A percentile compares a stretch with the other conserved stretches of the same genome.
These are phyloP conservation scores for Lyophyllum shimeji DNA, from an alignment of 768 basidiomycete species.

Conservation along the genomic window DNA sequence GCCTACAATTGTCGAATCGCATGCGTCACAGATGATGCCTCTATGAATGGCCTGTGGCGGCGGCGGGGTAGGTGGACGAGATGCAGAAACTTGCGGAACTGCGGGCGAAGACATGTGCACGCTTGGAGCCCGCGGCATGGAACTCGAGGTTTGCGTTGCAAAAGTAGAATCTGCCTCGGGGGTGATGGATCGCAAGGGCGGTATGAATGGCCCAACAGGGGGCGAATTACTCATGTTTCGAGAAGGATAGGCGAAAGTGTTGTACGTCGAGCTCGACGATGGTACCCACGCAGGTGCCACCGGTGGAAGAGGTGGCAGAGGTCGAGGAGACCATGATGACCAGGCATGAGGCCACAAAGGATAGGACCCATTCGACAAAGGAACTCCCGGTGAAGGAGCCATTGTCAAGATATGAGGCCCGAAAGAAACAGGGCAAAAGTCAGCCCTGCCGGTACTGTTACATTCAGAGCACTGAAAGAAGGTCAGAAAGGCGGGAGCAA, in stretches of 20 bases:
- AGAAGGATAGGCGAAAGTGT: neutral
- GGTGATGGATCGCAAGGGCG: neutral
- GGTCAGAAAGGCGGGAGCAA: neutral
- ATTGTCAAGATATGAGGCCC: constrained; percentile 10
- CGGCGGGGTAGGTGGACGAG: constrained; percentile 5
- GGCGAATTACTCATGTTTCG: neutral
- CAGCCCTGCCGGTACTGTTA: constrained; percentile 13
- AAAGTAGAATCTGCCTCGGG: neutral
- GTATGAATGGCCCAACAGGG: constrained; percentile 8
- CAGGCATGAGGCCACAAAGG: neutral
- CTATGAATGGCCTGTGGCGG: constrained; percentile 46
- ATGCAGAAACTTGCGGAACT: neutral
- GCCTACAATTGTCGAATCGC: constrained; percentile 56
- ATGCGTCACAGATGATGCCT: constrained; percentile 67
- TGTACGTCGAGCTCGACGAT: neutral
- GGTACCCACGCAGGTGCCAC: neutral
- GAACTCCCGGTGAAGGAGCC: neutral
- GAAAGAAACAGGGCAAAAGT: neutral
- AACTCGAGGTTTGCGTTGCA: neutral
- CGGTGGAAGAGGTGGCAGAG: neutral
- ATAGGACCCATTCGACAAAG: neutral
- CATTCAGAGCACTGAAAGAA: constrained; percentile 32
- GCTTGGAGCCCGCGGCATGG: neutral
- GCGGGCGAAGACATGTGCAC: neutral
- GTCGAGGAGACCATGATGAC: constrained; percentile 2